phyloP scores from a whole-genome alignment of 345 rosid genomes.

The Salix exigua region DNA sequence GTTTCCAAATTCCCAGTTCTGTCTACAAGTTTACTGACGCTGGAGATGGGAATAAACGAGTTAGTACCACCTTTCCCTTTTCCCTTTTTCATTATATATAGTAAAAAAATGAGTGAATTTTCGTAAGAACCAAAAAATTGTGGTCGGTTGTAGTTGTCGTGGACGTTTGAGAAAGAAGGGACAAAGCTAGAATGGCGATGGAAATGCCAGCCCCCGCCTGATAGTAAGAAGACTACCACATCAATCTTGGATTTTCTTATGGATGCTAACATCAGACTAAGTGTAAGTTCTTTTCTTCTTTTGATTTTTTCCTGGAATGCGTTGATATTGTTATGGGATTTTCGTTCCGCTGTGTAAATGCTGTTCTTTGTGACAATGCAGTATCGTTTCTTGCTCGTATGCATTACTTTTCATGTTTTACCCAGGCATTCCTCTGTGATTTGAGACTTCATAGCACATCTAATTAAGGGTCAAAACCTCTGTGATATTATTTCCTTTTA shows the following conservation, averaged over 20 bases:
- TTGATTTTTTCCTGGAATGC: neutral
- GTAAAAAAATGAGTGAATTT: neutral
- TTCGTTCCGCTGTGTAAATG: neutral
- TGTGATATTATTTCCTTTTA: too few relatives aligned
- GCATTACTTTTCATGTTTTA: too few relatives aligned
- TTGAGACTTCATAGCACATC: too few relatives aligned
- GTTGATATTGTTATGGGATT: neutral
- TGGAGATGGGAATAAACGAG: slow-evolving; percentile 64
- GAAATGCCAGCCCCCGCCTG: slow-evolving; percentile 61
- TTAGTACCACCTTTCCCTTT: slow-evolving; percentile 19
- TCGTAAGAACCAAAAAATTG: neutral
- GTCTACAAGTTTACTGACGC: slow-evolving; percentile 74
- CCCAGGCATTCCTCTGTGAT: too few relatives aligned
- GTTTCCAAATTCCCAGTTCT: slow-evolving; percentile 70
- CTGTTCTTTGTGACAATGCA: too few relatives aligned
- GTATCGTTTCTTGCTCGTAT: too few relatives aligned
- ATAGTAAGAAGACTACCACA: slow-evolving; percentile 43
- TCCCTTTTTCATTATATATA: neutral
- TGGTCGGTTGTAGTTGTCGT: slow-evolving; percentile 53
- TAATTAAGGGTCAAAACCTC: too few relatives aligned
- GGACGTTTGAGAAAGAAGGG: slow-evolving; percentile 92
- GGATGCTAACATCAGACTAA: slow-evolving; percentile 77
- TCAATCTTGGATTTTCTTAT: slow-evolving; percentile 77
- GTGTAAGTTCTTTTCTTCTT: slow-evolving; percentile 34
- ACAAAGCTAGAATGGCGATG: slow-evolving; percentile 88